phyloP scores from a whole-genome alignment of 2,329 filamentous ascomycete species.

The Pseudogymnoascus destructans region DNA sequence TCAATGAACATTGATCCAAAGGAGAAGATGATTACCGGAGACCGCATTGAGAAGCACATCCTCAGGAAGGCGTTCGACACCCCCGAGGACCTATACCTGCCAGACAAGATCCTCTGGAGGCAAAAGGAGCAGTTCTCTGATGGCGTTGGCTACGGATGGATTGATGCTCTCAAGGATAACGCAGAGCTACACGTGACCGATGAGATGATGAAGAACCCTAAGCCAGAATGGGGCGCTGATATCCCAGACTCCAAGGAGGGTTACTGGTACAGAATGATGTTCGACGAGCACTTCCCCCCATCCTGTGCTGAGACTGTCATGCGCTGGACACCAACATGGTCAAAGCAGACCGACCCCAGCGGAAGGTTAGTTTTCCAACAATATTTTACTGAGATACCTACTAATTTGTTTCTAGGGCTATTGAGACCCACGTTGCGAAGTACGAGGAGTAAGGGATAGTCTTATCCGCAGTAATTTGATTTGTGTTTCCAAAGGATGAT shows the following conservation, averaged over 20 bases:
- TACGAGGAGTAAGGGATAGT: constrained; percentile 36
- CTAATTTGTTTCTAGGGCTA: constrained; percentile 42
- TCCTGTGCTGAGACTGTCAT: constrained; percentile 85
- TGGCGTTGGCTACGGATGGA: constrained; percentile 98
- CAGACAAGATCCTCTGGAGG: constrained; percentile 88
- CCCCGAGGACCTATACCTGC: constrained; percentile 84
- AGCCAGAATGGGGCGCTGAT: constrained; percentile 87
- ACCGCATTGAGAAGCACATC: constrained; percentile 93
- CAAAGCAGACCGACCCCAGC: constrained; percentile 87
- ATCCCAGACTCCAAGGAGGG: constrained; percentile 94
- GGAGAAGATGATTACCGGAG: constrained; percentile 85
- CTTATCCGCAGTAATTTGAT: constrained; percentile 19
- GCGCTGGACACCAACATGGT: constrained; percentile 97
- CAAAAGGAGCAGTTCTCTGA: constrained; percentile 99
- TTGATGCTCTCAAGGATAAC: constrained; percentile 90
- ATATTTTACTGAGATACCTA: neutral
- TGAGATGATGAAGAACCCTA: constrained; percentile 97
- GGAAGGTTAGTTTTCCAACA: constrained; percentile 36
- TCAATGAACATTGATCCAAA: constrained; percentile 87
- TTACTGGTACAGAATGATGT: constrained; percentile 98
- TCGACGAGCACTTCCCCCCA: constrained; percentile 94
- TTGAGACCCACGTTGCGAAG: constrained; percentile 61
- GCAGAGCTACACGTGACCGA: constrained; percentile 83
- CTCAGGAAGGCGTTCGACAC: constrained; percentile 96
- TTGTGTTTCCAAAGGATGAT: constrained; percentile 16